Percentiles rank a stretch among this genome's conserved stretches.
These are phyloP conservation scores for Phtheirospermum japonicum DNA, from an alignment of 257 asterid species.

Conservation along the genomic window DNA sequence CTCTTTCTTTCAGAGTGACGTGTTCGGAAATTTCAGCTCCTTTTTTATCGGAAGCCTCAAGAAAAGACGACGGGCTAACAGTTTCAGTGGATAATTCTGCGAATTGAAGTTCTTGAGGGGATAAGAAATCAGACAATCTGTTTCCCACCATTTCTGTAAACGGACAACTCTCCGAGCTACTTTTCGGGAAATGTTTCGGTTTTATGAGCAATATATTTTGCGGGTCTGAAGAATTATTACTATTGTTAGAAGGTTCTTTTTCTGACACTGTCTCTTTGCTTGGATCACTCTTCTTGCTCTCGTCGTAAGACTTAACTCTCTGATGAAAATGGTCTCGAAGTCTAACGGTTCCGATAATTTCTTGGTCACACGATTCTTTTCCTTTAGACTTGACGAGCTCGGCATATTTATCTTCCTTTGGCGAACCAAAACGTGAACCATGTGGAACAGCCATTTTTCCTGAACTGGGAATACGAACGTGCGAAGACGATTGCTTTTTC, in stretches of 20 bases:
- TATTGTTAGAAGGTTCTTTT: conserved; percentile 29
- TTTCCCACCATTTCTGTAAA: conserved; percentile 34
- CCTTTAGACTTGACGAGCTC: conserved; percentile 34
- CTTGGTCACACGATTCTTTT: conserved; percentile 37
- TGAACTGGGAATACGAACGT: neutral
- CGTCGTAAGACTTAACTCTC: conserved; percentile 33
- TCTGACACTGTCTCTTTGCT: conserved; percentile 32
- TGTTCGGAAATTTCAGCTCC: conserved; percentile 37
- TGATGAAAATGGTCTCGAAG: conserved; percentile 35
- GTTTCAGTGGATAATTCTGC: conserved; percentile 34
- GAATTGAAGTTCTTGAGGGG: conserved; percentile 43
- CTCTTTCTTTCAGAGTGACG: conserved; percentile 47
- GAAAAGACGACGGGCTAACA: no score
- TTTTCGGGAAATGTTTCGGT: conserved; percentile 43
- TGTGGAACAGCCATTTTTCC: conserved; percentile 35
- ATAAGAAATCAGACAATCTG: conserved; percentile 48
- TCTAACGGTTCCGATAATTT: conserved; percentile 33
- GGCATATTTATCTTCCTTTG: conserved; percentile 35
- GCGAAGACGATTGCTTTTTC: neutral
- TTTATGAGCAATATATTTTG: conserved; percentile 40
- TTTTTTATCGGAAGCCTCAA: conserved; percentile 36
- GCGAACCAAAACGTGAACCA: conserved; percentile 33
- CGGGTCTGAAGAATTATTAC: conserved; percentile 33
- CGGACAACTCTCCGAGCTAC: conserved; percentile 42
- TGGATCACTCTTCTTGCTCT: conserved; percentile 30